Conservation (phyloP, 257 asterid genomes). For the Solanum bulbocastanum region DNA sequence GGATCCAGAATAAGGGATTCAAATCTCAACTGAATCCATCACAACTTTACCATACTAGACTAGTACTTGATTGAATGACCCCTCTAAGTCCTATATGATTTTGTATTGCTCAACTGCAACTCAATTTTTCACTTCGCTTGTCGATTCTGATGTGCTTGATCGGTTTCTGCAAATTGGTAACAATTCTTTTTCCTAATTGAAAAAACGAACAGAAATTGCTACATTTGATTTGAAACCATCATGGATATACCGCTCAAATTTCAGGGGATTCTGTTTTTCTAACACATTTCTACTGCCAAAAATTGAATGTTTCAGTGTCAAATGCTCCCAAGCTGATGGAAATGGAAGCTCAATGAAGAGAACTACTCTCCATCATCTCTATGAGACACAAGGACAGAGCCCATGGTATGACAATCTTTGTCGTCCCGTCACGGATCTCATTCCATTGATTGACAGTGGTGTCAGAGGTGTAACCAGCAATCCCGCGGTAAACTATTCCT, state of each 20-base stretch:
- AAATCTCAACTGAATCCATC: neutral
- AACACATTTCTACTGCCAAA: neutral
- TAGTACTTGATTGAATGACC: too few relatives aligned
- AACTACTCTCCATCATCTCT: conserved; percentile 92
- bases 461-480: conserved; percentile 98
- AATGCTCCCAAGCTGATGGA: conserved; percentile 65
- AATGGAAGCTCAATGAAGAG: conserved; percentile 60
- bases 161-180: too few relatives aligned
- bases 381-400: conserved; percentile 92
- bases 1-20: neutral
- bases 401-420: conserved; percentile 98
- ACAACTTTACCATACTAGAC: too few relatives aligned
- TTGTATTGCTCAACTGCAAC: neutral
- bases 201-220: neutral
- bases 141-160: neutral
- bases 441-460: conserved; percentile 86
- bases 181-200: neutral
- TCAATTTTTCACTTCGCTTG: neutral
- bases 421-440: conserved; percentile 95
- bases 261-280: neutral
- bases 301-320: conserved; percentile 36
- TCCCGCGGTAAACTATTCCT: conserved; percentile 66
- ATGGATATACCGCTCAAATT: neutral
- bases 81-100: too few relatives aligned
- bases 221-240: neutral